Evolutionary conservation across 768 basidiomycete species (phyloP).

Genomic region (Bullera alba): DNA sequence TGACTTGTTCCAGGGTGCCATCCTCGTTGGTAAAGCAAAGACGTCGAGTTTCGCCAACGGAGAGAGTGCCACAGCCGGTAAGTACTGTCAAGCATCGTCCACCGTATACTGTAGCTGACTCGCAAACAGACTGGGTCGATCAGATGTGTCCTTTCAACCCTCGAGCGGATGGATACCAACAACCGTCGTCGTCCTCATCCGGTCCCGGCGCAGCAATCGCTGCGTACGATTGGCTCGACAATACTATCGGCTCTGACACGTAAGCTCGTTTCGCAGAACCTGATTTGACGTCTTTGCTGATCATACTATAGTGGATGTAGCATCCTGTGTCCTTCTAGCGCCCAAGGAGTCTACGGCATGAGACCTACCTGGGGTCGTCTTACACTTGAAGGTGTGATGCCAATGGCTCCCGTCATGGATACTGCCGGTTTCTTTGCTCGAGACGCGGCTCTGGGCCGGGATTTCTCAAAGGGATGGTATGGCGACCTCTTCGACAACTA

Average conservation of each 20-base stretch:
- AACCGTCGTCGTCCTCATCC: slow-evolving; percentile 27
- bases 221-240: slow-evolving; percentile 38
- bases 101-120: no score
- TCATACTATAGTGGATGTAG: slow-evolving; percentile 11
- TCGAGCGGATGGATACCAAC: slow-evolving; percentile 38
- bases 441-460: slow-evolving; percentile 18
- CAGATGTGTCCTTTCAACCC: slow-evolving; percentile 32
- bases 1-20: slow-evolving; percentile 48
- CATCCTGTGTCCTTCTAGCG: slow-evolving; percentile 25
- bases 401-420: slow-evolving; percentile 20
- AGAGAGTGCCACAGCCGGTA: slow-evolving; percentile 17
- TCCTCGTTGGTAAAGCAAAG: slow-evolving; percentile 54
- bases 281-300: no score
- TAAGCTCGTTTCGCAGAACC: no score
- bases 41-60: slow-evolving; percentile 38
- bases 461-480: slow-evolving; percentile 33
- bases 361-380: slow-evolving; percentile 33
- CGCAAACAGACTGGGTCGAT: slow-evolving; percentile 33
- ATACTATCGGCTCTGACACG: slow-evolving; percentile 25
- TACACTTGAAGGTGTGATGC: slow-evolving; percentile 27
- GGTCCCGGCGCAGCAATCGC: slow-evolving; percentile 27
- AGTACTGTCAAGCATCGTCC: no score
- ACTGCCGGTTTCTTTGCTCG: slow-evolving; percentile 33
- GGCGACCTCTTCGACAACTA: slow-evolving; percentile 25
- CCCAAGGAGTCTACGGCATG: slow-evolving; percentile 34